These are phyloP conservation scores for Carpinus viminea DNA, from an alignment of 306 rosid species.

Conservation along the genomic window DNA sequence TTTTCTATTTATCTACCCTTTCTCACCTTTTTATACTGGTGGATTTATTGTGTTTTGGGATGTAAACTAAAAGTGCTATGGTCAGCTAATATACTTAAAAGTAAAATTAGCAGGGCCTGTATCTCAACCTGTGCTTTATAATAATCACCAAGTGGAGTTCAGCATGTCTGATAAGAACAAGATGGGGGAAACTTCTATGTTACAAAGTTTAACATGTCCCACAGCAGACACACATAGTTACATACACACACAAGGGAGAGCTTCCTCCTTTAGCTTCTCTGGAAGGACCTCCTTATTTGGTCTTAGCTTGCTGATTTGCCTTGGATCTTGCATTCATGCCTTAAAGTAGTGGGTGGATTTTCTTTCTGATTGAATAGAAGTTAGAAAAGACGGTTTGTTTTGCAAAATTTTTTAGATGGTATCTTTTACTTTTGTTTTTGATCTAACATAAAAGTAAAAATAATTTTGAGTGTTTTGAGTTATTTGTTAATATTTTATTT, in stretches of 20 bases:
- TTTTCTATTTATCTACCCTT: neutral
- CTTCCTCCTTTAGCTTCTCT: neutral
- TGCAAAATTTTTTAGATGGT: too few species aligned
- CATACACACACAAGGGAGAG: neutral
- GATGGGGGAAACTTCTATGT: neutral
- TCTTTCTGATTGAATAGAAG: constrained; percentile 12
- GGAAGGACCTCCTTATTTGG: neutral
- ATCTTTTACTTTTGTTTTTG: too few species aligned
- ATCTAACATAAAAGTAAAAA: too few species aligned
- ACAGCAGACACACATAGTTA: neutral
- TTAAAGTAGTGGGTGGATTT: neutral
- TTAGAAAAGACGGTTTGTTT: neutral
- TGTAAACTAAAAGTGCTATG: neutral
- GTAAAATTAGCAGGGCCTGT: neutral
- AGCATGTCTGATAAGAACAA: neutral
- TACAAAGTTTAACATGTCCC: neutral
- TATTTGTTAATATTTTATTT: too few species aligned
- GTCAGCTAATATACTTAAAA: neutral
- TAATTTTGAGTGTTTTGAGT: too few species aligned
- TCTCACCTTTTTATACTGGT: neutral
- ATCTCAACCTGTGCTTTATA: neutral
- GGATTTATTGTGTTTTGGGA: neutral
- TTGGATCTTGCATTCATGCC: neutral
- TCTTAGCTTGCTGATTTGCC: neutral
- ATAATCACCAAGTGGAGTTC: neutral